Conservation (phyloP, 148 eudicot species). For the Rhododendron ovatum region DNA sequence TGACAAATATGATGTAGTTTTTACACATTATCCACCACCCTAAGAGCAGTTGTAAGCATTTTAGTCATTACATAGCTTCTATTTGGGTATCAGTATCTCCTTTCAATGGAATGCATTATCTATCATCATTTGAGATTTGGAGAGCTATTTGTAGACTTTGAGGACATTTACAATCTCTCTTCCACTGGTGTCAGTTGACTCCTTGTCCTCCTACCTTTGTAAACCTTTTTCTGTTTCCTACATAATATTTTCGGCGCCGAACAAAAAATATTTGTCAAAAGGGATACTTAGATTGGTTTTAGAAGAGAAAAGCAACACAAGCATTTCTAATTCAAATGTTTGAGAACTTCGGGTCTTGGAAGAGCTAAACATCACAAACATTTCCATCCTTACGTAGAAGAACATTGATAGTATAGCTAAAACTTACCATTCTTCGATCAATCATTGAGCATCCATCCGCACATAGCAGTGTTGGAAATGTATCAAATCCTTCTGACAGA, state of each 20-base stretch:
- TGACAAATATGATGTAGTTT: not conserved
- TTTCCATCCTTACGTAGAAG: not conserved
- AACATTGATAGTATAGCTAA: not conserved
- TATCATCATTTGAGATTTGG: not conserved
- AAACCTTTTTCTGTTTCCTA: not conserved
- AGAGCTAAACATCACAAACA: not conserved
- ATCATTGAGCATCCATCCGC: constrained; percentile 99
- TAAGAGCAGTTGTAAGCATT: not conserved
- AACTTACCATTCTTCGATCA: constrained; percentile 95
- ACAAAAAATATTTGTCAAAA: not conserved
- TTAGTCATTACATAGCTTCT: not conserved
- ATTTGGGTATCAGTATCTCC: not conserved
- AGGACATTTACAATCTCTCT: not conserved
- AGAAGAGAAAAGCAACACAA: constrained; percentile 4
- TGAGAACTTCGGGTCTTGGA: not conserved
- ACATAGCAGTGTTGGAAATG: constrained; percentile 91
- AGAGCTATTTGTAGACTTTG: not conserved
- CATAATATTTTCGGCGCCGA: not conserved
- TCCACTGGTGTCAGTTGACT: not conserved
- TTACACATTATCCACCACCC: not conserved
- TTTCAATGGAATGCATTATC: not conserved
- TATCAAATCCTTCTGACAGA: constrained; percentile 93
- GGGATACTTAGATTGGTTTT: not conserved
- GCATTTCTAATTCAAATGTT: not conserved
- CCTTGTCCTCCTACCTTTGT: not conserved